Evolutionary conservation across 2,329 filamentous ascomycete genomes (phyloP), one percentile per base, ranked within the genome.

Genomic region (Reticulascus tulasneorum): DNA sequence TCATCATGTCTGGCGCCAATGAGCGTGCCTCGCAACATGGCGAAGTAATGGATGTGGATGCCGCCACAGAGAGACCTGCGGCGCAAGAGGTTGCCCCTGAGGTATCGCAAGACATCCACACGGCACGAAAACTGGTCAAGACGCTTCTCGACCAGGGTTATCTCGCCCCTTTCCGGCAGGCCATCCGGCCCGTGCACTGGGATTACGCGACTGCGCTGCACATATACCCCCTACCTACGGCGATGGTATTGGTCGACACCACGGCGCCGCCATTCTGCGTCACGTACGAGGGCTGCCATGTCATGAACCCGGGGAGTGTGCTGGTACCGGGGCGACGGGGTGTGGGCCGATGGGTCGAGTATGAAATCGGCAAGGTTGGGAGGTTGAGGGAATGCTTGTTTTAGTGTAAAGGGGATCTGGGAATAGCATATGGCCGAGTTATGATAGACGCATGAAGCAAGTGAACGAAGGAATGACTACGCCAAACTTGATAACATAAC

Each of bases 231-330:
- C 63, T 97, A 19, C 93, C 93, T 3, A 91, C 86, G 15, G 80
- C 86, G 1, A 68, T 97, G 53, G 77, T 94, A 12, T 64, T 98
- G 5, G 82, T 88, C 3, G 93, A 98, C 62, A 71, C 84, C 0
- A 86, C 90, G 26, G 82, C 84, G 9, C 82, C 86, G 11, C 75
- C 88, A 0, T 98, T 95, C 53, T 84, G 84, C 35, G 69, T 96
- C 46, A 94, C 86, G 11, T 97, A 97, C 54, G 91, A 95, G 60
- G 91, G 90, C 0, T 97, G 93, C 54, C 86, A 93, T 64, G 90
- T 96, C 22, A 82, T 98, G 76, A 98, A 98, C 57, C 90, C 93
- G 0, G 88, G 89, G 6, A 73, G 75, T 31, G 61, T 98, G 32
- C 72, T 94, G 17, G 80, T 86, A 0, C 67, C 77, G 1, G 83